A percentile compares a stretch with the other conserved stretches of the same genome.
Evolutionary conservation across 2,329 filamentous ascomycete genomes (phyloP).

Genomic region (Scedosporium boydii): DNA sequence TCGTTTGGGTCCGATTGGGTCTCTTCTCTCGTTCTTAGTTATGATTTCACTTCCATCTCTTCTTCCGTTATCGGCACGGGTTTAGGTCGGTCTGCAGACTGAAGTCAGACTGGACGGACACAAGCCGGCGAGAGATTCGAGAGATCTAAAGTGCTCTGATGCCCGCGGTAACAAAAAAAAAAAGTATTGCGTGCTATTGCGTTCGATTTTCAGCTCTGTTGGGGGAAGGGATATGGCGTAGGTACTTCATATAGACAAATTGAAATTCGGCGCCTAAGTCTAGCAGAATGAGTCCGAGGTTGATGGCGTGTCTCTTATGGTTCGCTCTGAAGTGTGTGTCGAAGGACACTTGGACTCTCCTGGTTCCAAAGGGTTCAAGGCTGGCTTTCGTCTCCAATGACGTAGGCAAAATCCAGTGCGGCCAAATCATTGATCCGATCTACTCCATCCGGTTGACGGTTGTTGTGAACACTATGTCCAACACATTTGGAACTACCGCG

Average conservation of each 20-base stretch:
- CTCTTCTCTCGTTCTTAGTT: not conserved
- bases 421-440: too few relatives aligned
- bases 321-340: not conserved
- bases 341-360: too few relatives aligned
- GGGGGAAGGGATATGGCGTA: conserved; percentile 1
- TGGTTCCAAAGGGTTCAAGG: too few relatives aligned
- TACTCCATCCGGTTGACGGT: too few relatives aligned
- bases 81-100: not conserved
- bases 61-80: not conserved
- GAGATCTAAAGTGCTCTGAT: not conserved
- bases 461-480: too few relatives aligned
- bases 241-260: conserved; percentile 5
- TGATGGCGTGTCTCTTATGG: not conserved
- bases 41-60: not conserved
- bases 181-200: not conserved
- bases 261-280: conserved; percentile 2
- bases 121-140: not conserved
- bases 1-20: not conserved
- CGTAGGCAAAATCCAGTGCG: too few relatives aligned
- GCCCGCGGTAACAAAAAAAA: not conserved
- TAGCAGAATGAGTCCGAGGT: not conserved
- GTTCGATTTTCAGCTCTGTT: not conserved
- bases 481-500: too few relatives aligned
- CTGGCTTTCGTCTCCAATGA: too few relatives aligned
- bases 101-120: not conserved